Conservation (phyloP, 163 green algal species). For the Chlamydomonas reinhardtii region DNA sequence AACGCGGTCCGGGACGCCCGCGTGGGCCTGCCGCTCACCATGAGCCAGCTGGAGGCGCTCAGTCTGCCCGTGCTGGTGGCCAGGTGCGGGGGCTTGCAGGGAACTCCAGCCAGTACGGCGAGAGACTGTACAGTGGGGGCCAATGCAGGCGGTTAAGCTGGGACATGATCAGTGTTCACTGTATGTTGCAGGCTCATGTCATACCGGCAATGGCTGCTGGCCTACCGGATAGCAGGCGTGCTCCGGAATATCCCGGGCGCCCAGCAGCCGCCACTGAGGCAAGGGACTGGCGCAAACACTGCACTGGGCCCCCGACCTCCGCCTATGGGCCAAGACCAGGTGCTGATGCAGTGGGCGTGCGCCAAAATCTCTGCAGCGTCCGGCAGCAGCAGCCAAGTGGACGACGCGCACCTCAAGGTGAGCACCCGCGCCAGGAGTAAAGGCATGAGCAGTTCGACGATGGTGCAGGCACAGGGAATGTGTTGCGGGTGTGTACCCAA, state of each 20-base stretch:
- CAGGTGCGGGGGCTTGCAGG: conserved; percentile 40
- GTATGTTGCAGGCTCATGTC: conserved; percentile 72
- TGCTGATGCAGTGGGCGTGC: conserved; percentile 90
- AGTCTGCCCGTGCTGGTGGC: conserved; percentile 72
- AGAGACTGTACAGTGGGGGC: no score
- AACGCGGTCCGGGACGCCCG: conserved; percentile 78
- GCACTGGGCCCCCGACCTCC: no score
- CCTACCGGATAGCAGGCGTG: conserved; percentile 75
- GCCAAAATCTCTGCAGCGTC: conserved; percentile 82
- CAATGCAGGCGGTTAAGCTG: no score
- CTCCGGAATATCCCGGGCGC: conserved; percentile 50
- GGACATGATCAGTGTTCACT: no score
- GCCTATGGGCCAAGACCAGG: conserved; percentile 58
- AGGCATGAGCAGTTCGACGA: no score
- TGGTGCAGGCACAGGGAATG: no score
- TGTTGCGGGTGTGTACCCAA: no score
- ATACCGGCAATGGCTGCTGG: conserved; percentile 85
- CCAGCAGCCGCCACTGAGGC: background rate
- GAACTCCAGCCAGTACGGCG: no score
- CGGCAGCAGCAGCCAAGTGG: conserved; percentile 6
- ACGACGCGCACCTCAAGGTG: conserved; percentile 76
- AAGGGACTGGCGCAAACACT: no score
- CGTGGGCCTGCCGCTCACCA: conserved; percentile 67
- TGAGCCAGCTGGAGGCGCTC: conserved; percentile 79
- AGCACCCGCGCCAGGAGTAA: no score